Percentiles rank a stretch among this genome's conserved stretches.
These are phyloP conservation scores for Taxillus chinensis DNA, from an alignment of 164 flowering plant species.

Conservation along the genomic window DNA sequence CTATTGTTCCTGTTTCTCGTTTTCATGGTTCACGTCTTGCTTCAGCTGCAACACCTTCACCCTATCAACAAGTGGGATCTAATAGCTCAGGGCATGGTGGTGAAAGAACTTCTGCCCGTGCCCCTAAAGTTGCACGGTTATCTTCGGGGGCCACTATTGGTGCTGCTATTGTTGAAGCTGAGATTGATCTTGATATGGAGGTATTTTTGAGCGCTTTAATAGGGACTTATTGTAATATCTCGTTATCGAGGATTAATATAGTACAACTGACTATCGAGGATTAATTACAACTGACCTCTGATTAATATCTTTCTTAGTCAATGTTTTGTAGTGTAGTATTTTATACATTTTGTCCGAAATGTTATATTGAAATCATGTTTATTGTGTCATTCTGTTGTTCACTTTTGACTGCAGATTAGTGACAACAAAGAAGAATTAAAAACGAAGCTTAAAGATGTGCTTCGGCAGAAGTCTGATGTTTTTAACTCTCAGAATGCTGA, in stretches of 20 bases:
- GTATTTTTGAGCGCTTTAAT: conserved; percentile 39
- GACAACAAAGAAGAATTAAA: conserved; percentile 91
- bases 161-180: conserved; percentile 98
- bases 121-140: conserved; percentile 44
- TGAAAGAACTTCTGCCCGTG: conserved; percentile 18
- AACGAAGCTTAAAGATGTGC: conserved; percentile 59
- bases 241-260: no score
- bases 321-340: no score
- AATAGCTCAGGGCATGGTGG: conserved; percentile 11
- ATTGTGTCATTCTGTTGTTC: background rate
- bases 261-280: no score
- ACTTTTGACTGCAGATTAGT: conserved; percentile 19
- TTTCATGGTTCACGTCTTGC: conserved; percentile 85
- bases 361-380: background rate
- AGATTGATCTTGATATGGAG: conserved; percentile 58
- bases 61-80: conserved; percentile 35
- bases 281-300: no score
- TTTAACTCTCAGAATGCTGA: conserved; percentile 57
- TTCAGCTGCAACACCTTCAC: conserved; percentile 63
- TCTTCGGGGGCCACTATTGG: conserved; percentile 63
- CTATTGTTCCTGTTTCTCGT: conserved; percentile 61
- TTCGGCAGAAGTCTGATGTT: conserved; percentile 75
- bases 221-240: conserved; percentile 14
- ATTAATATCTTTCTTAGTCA: no score
- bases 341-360: no score